Conservation (phyloP, 2,329 filamentous ascomycete genomes). For the Aspergillus intermedius region DNA sequence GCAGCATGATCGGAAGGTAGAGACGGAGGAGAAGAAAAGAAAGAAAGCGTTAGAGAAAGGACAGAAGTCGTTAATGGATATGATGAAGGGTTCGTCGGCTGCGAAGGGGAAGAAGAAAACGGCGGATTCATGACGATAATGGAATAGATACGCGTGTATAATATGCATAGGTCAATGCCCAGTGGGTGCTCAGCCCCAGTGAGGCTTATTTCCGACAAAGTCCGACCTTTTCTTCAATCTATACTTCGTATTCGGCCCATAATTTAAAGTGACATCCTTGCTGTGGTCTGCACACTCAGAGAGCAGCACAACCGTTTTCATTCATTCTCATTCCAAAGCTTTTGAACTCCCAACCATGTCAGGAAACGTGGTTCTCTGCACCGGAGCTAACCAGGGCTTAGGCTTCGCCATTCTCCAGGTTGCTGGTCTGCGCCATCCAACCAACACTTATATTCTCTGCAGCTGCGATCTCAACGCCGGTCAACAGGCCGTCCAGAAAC, state of each 20-base stretch:
- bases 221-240: not conserved
- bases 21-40: constrained; percentile 49
- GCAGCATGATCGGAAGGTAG: constrained; percentile 69
- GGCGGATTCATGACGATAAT: not conserved
- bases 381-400: constrained; percentile 30
- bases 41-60: constrained; percentile 39
- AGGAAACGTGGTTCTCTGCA: constrained; percentile 24
- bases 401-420: constrained; percentile 28
- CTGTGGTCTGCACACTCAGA: not conserved
- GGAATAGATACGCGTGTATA: not conserved
- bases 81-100: constrained; percentile 21
- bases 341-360: not conserved
- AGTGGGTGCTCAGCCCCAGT: no score
- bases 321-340: not conserved
- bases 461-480: constrained; percentile 18
- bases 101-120: constrained; percentile 1
- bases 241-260: not conserved
- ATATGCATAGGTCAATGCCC: no score
- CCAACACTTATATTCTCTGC: constrained; percentile 24
- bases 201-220: not conserved
- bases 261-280: not conserved
- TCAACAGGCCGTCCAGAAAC: constrained; percentile 18
- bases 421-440: constrained; percentile 16
- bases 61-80: constrained; percentile 30
- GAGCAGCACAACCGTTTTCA: not conserved